A percentile compares a stretch with the other conserved stretches of the same genome.
Conservation (phyloP, 2,329 filamentous ascomycete genomes). For the Phoma sp. region DNA sequence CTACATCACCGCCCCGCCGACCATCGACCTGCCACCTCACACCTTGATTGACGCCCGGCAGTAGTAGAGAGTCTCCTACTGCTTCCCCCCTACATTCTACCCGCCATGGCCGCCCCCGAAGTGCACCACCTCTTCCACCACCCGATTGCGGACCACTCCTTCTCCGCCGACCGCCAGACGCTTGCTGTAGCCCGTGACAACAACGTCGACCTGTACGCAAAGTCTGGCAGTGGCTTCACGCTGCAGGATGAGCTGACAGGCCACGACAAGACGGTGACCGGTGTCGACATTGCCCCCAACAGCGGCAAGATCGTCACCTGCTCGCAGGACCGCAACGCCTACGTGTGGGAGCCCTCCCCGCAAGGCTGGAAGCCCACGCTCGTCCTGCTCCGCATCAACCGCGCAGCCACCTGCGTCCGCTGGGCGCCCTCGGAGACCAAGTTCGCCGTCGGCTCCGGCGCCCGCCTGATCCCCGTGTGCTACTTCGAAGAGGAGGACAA, state of each 20-base stretch:
- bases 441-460: constrained; percentile 95
- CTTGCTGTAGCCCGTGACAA: constrained; percentile 92
- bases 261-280: constrained; percentile 95
- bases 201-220: constrained; percentile 85
- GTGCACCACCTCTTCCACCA: constrained; percentile 97
- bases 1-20: neutral
- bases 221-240: constrained; percentile 75
- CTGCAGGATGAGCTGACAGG: constrained; percentile 93
- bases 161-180: constrained; percentile 88
- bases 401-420: constrained; percentile 93
- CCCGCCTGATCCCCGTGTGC: constrained; percentile 93
- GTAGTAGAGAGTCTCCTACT: constrained; percentile 99
- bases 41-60: constrained; percentile 11
- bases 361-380: constrained; percentile 95
- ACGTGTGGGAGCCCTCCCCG: constrained; percentile 96
- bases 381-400: constrained; percentile 94
- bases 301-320: constrained; percentile 96
- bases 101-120: constrained; percentile 81
- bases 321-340: constrained; percentile 96
- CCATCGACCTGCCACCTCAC: neutral
- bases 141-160: constrained; percentile 96
- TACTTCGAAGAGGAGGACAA: constrained; percentile 99
- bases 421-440: constrained; percentile 98
- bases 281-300: constrained; percentile 91
- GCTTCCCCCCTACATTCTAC: constrained; percentile 36